Evolutionary conservation across 2,329 filamentous ascomycete species (phyloP), one percentile per base, ranked within the genome.

Genomic region (Epichloe gansuensis): DNA sequence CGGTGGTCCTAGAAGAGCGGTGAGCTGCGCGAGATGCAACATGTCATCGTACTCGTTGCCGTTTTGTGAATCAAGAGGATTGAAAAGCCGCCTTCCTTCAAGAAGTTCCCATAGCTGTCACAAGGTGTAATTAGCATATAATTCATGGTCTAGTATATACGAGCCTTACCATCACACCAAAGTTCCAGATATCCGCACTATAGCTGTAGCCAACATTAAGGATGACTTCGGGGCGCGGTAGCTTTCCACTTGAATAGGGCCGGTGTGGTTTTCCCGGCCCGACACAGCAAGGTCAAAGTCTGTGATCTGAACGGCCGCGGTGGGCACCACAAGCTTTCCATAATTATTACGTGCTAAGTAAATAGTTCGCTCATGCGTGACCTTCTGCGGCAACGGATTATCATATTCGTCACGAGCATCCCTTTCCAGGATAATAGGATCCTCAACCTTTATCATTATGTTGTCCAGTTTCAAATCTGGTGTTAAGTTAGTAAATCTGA

Each of bases 261-360:
- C 56, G 0, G 4, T 53, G 12, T 59, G 51, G 0, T 12, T 31
- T 37, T 48, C 8, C 7, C 54, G 31, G 0, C 51, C 58, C 7
- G 52, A 53, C 1, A 58, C 54, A 0, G 59, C 54, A 1, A 56
- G 39, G 31, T 53, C 58, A 41, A 62, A 62, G 15, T 58, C 59
- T 0, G 52, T 54, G 0, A 61, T 44, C 39, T 62, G 56, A 31
- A 31, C 3, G 28, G 28, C 28, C 28, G 58, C 61, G 1, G 57
- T 55, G 6, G 57, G 57, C 3, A 9, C 15, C 6, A 8, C 11
- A 28, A 62, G 52, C 4, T 55, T 51, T 1, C 58, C 58, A 21
- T 50, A 60, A 46, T 62, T 57, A 3, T 61, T 59, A 48, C 59
- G 57, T 3, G 61, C 59, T 0, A 61, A 47, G 25, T 61, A 62